Evolutionary conservation across 768 basidiomycete species (phyloP), one percentile per base, ranked within the genome.

Genomic region (Leccinum longicurvipes): DNA sequence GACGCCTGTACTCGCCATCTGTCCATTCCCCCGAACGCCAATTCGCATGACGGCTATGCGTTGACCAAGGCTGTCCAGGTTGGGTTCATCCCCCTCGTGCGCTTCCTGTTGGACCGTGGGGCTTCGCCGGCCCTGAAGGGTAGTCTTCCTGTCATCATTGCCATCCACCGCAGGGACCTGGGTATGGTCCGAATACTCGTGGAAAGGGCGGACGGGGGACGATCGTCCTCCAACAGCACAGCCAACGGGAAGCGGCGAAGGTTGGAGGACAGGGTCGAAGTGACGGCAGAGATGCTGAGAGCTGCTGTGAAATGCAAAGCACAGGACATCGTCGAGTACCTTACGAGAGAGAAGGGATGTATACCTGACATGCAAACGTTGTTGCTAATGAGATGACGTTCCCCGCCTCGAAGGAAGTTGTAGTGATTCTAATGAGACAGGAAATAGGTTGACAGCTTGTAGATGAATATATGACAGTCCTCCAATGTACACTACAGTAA

Each of bases 31-130:
- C 80, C 84, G 1, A 74, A 85, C 28, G 65, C 79, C 12, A 83
- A 95, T 68, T 82, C 89, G 8, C 78, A 90, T 68, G 77, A 81
- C 3, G 95, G 94, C 1, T 97, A 94, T 65, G 86, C 88, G 0
- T 82, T 97, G 39, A 84, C 84, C 15, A 85, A 82, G 60, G 92
- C 94, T 2, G 89, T 93, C 1, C 77, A 85, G 34, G 83, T 81
- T 0, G 74, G 75, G 21, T 86, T 86, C 59, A 53, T 77, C 1
- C 83, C 85, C 3, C 80, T 97, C 8, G 76, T 93, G 1, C 74
- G 70, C 23, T 86, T 91, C 61, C 77, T 98, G 15, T 82, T 97
- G 48, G 73, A 76, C 3, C 74, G 84, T 19, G 87, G 84, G 3
- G 93, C 91, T 0, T 86, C 86, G 11, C 93, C 94, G 0, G 64